Conservation (phyloP, 352 stramenopile genomes). For the Globisporangium orthogonon region DNA sequence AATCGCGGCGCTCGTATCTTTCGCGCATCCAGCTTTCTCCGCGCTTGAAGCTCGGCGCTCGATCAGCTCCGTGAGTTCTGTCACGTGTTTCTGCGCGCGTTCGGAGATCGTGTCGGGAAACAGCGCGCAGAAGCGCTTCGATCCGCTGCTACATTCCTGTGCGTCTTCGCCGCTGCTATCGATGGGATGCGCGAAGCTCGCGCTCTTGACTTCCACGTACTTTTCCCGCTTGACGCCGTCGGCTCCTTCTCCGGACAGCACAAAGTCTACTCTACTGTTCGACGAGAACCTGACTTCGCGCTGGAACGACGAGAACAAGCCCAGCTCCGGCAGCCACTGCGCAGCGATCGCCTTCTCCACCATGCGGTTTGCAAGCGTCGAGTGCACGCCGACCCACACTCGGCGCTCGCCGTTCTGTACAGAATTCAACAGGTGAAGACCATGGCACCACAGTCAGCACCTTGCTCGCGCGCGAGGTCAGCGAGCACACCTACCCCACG, state of each 20-base stretch:
- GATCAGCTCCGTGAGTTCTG: constrained; percentile 61
- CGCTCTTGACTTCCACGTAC: constrained; percentile 85
- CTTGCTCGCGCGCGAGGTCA: background rate
- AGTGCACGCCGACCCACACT: constrained; percentile 81
- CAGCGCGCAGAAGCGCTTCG: constrained; percentile 32
- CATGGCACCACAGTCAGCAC: background rate
- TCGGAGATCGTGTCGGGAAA: constrained; percentile 78
- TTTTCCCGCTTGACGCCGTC: constrained; percentile 37
- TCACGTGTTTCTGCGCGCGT: constrained; percentile 72
- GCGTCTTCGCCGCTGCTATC: background rate
- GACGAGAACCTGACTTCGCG: constrained; percentile 77
- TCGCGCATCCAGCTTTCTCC: constrained; percentile 9
- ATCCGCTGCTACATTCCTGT: no score
- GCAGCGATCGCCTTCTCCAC: constrained; percentile 52
- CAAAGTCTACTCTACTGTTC: constrained; percentile 81
- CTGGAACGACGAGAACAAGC: constrained; percentile 40
- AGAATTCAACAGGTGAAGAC: no score
- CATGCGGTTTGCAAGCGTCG: constrained; percentile 72
- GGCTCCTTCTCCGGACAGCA: constrained; percentile 30
- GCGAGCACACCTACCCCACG: background rate
- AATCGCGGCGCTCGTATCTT: constrained; percentile 39
- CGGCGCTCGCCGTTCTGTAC: constrained; percentile 56
- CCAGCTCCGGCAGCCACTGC: constrained; percentile 65
- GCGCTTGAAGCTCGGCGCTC: constrained; percentile 10
- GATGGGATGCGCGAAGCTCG: constrained; percentile 41